Conservation (phyloP, 805 yeast genomes). For the Teunomyces panamensis region DNA sequence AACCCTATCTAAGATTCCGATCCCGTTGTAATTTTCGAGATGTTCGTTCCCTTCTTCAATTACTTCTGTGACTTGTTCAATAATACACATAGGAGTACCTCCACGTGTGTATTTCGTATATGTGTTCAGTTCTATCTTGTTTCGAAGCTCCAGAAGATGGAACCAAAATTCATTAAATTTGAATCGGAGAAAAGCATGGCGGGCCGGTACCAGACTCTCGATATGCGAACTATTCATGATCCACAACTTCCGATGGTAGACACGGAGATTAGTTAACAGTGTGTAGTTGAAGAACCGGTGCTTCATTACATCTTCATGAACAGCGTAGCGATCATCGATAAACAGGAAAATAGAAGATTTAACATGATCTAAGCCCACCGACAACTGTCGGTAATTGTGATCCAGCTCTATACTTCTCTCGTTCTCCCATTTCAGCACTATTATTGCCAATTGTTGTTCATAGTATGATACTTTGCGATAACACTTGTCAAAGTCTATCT, state of each 20-base stretch:
- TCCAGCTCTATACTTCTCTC: not conserved
- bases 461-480: conserved; percentile 13
- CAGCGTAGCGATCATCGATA: not conserved
- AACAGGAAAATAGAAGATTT: not conserved
- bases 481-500: conserved; percentile 12
- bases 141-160: not conserved
- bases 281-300: conserved; percentile 13
- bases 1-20: not conserved
- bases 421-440: not conserved
- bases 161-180: conserved; percentile 12
- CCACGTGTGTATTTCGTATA: not conserved
- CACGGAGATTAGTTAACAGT: conserved; percentile 2
- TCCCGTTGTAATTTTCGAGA: conserved; percentile 9
- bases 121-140: not conserved
- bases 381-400: not conserved
- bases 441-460: not conserved
- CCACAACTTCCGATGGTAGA: not conserved
- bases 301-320: conserved; percentile 4
- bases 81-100: not conserved
- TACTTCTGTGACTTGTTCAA: conserved; percentile 4
- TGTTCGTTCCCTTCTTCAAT: conserved; percentile 4
- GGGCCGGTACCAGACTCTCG: not conserved
- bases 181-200: conserved; percentile 8
- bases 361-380: not conserved
- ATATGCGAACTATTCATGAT: conserved; percentile 4